These are phyloP conservation scores for Lactifluus hygrophoroides DNA, from an alignment of 768 basidiomycete genomes.

Conservation along the genomic window DNA sequence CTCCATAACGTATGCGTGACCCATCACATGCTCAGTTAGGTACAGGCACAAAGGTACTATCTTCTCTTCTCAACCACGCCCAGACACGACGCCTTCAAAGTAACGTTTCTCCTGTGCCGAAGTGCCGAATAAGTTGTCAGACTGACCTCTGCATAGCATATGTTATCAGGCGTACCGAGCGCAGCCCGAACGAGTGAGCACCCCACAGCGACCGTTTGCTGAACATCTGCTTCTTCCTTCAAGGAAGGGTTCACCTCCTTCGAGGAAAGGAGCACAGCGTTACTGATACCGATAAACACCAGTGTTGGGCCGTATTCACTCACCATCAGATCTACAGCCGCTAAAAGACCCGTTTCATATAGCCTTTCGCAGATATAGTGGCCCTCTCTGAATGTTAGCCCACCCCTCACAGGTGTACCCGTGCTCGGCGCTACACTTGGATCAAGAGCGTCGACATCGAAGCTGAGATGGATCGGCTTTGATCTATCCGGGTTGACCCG, in stretches of 20 bases:
- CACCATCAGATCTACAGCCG: slow-evolving; percentile 92
- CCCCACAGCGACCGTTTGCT: slow-evolving; percentile 85
- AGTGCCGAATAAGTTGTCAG: background rate
- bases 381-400: slow-evolving; percentile 94
- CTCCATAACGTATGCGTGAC: too few species aligned
- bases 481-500: slow-evolving; percentile 82
- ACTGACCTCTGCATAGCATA: background rate
- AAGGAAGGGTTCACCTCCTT: slow-evolving; percentile 97
- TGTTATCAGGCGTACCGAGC: slow-evolving; percentile 55
- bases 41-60: background rate
- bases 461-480: slow-evolving; percentile 87
- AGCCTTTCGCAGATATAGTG: slow-evolving; percentile 95
- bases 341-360: slow-evolving; percentile 85
- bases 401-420: slow-evolving; percentile 90
- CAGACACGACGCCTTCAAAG: slow-evolving; percentile 15
- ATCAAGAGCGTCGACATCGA: slow-evolving; percentile 93
- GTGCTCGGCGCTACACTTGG: slow-evolving; percentile 95
- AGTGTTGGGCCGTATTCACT: slow-evolving; percentile 23
- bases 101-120: slow-evolving; percentile 22
- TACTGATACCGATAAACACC: background rate
- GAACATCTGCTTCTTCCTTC: slow-evolving; percentile 60
- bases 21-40: background rate
- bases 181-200: slow-evolving; percentile 80
- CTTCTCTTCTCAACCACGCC: background rate
- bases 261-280: slow-evolving; percentile 8